These are phyloP conservation scores for Haplographium delicatum DNA, from an alignment of 495 filamentous ascomycete species.

Conservation along the genomic window DNA sequence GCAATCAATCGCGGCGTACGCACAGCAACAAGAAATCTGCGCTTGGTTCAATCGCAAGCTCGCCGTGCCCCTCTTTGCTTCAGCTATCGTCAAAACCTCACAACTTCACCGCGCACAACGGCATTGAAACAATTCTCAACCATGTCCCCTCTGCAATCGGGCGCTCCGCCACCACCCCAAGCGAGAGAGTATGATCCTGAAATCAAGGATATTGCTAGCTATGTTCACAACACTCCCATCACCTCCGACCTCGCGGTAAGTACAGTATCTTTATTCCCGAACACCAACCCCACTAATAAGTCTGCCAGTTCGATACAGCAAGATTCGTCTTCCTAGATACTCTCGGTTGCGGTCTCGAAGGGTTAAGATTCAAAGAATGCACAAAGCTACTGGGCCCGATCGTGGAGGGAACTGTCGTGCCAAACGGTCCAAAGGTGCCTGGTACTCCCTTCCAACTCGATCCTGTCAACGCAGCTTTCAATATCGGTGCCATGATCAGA, in stretches of 20 bases:
- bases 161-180: conserved; percentile 42
- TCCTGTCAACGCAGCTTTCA: conserved; percentile 93
- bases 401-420: conserved; percentile 85
- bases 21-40: conserved; percentile 22
- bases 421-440: conserved; percentile 86
- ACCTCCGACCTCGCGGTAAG: conserved; percentile 88
- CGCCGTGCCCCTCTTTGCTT: conserved; percentile 21
- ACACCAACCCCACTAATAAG: conserved; percentile 24
- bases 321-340: conserved; percentile 90
- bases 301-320: conserved; percentile 79
- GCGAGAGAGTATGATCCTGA: conserved; percentile 75
- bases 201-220: conserved; percentile 88
- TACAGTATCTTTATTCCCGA: conserved; percentile 12
- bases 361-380: conserved; percentile 92
- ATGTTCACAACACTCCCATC: conserved; percentile 87
- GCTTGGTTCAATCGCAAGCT: conserved; percentile 26
- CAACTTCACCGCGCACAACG: conserved; percentile 14
- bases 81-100: conserved; percentile 8
- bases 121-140: conserved; percentile 46
- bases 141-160: conserved; percentile 48
- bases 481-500: conserved; percentile 96
- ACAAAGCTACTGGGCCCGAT: conserved; percentile 91
- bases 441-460: conserved; percentile 93
- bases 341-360: conserved; percentile 92
- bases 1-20: conserved; percentile 26